phyloP scores from a whole-genome alignment of 495 filamentous ascomycete genomes.

The Neurospora cerealis region DNA sequence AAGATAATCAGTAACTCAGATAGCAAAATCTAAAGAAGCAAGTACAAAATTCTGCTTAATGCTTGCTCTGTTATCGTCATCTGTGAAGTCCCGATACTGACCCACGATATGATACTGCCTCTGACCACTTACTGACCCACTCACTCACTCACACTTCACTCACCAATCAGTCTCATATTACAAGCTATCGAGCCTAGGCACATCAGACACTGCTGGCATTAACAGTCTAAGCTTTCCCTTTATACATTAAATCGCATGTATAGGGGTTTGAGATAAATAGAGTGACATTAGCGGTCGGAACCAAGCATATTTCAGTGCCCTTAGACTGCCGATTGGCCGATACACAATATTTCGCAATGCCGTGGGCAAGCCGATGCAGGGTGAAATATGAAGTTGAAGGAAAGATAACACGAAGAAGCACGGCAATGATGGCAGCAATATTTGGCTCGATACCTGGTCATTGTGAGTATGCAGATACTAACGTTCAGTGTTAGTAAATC shows the following conservation, averaged over 20 bases:
- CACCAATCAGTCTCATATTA: not conserved
- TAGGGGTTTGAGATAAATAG: not conserved
- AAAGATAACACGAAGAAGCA: not conserved
- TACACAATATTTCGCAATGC: not conserved
- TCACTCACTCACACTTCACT: not conserved
- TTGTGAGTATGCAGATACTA: not conserved
- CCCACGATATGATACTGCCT: not conserved
- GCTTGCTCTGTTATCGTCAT: not conserved
- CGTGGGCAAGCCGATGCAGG: not conserved
- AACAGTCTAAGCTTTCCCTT: not conserved
- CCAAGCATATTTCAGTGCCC: not conserved
- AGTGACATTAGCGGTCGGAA: not conserved
- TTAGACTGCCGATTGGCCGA: not conserved
- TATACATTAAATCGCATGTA: not conserved
- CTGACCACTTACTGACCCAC: not conserved
- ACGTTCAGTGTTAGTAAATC: not conserved
- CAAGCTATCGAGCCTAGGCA: not conserved
- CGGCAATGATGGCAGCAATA: not conserved
- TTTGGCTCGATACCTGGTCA: not conserved
- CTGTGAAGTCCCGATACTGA: not conserved
- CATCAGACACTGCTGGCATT: not conserved
- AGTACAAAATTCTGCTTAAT: no score
- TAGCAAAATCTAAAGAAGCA: no score
- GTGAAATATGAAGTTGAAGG: not conserved
- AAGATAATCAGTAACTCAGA: not conserved